Evolutionary conservation across 768 basidiomycete species (phyloP), one percentile per base, ranked within the genome.

Genomic region (Kwoniella sp.): DNA sequence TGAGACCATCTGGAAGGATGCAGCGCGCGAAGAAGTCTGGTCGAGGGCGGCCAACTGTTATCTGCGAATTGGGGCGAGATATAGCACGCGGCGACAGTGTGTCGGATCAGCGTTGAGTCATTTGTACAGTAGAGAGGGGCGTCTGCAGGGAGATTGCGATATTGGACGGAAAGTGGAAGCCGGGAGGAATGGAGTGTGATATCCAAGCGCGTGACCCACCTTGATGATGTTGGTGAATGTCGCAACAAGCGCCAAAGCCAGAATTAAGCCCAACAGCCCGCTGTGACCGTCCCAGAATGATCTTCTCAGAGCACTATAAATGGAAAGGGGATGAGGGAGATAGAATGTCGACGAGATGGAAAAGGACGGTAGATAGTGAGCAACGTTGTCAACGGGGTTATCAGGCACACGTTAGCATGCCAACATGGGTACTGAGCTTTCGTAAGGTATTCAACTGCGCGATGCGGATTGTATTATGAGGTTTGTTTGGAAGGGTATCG

Each of bases 201-300:
- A n/a, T n/a, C n/a, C n/a, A n/a, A n/a, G n/a, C n/a, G 13, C 34
- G 11, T 3, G 15, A 58, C 72, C 48, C 34, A 77, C 74, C 63
- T 80, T 80, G 59, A 80, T 59, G 53, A 80, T 77, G 50, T 78
- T 68, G n/a, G 79, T 80, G 38, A 80, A 73, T 0, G 77, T 78
- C 15, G 68, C 64, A 3, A 72, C 74, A 31, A 80, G 58, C 2
- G 77, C 77, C 38, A 80, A 56, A 31, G 52, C 65, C 23, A 80
- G 71, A 23, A 73, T 66, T 4, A 80, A 58, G 13, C 79, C 79
- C 38, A 80, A 58, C 17, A 75, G 63, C 7, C 69, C 74, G 12
- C 68, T 70, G 41, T 80, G 76, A 12, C 71, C 72, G 63, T 78
- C 69, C 73, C 79, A 70, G 55, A 75, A 73, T n/a, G 72, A 71